A percentile compares a stretch with the other conserved stretches of the same genome.
Conservation (phyloP, 352 stramenopile genomes). For the Globisporangium rhizosaccharum region DNA sequence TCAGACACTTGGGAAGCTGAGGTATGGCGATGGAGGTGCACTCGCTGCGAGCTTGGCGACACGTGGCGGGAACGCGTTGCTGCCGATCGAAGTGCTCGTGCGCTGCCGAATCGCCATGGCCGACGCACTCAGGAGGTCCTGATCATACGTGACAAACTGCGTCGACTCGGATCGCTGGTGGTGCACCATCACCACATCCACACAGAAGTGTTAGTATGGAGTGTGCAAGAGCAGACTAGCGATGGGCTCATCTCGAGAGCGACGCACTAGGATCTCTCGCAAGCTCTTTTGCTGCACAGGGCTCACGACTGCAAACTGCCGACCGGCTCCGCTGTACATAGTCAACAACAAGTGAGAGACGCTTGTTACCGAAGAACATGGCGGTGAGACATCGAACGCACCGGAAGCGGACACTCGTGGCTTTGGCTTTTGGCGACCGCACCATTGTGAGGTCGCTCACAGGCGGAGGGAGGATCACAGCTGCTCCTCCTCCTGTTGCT, state of each 20-base stretch:
- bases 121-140: slow-evolving; percentile 51
- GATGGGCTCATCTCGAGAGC: too few species aligned
- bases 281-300: slow-evolving; percentile 12
- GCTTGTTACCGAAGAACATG: neutral
- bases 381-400: slow-evolving; percentile 7
- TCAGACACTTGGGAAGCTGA: slow-evolving; percentile 35
- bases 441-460: slow-evolving; percentile 24
- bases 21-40: slow-evolving; percentile 18
- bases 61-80: slow-evolving; percentile 3
- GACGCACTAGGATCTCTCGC: slow-evolving; percentile 38
- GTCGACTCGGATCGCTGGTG: slow-evolving; percentile 26
- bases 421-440: slow-evolving; percentile 42
- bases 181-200: neutral
- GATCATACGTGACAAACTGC: slow-evolving; percentile 36
- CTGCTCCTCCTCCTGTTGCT: slow-evolving; percentile 4
- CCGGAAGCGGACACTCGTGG: slow-evolving; percentile 41
- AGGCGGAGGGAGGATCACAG: slow-evolving; percentile 33
- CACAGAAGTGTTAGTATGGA: slow-evolving; percentile 1
- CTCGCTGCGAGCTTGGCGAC: slow-evolving; percentile 3
- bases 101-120: slow-evolving; percentile 49
- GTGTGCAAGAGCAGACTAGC: neutral
- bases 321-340: slow-evolving; percentile 33
- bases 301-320: slow-evolving; percentile 50
- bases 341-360: neutral
- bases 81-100: slow-evolving; percentile 12